A percentile compares a stretch with the other conserved stretches of the same genome.
Conservation (phyloP, 23 red algal genomes). For the Chondrus crispus region DNA sequence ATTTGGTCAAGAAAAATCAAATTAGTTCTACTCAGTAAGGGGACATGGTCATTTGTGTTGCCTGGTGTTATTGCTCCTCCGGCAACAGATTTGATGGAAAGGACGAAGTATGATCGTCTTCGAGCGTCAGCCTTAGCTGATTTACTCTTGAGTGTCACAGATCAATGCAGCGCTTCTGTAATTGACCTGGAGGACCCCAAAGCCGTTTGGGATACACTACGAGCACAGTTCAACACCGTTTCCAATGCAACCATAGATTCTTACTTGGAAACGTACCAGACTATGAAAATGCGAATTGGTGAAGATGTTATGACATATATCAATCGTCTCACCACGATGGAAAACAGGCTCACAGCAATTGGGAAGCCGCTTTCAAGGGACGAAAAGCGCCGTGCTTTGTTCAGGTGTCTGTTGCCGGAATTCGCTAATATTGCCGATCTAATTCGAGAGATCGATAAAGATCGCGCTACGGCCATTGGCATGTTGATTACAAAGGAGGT, state of each 20-base stretch:
- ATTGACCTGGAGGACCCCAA: not conserved
- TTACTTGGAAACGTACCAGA: not conserved
- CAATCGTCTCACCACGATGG: not conserved
- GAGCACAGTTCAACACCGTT: not conserved
- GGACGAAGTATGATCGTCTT: not conserved
- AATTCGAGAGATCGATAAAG: not conserved
- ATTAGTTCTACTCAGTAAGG: not conserved
- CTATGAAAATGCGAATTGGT: not conserved
- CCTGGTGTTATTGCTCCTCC: not conserved
- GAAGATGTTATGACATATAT: not conserved
- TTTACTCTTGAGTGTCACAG: not conserved
- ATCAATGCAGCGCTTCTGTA: not conserved
- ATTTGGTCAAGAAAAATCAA: not conserved
- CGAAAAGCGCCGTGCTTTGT: not conserved
- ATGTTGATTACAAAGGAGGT: not conserved
- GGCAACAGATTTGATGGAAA: not conserved
- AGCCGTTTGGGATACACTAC: not conserved
- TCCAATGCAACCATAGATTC: not conserved
- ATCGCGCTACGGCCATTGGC: not conserved
- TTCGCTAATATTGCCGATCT: not conserved
- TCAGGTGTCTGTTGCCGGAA: not conserved
- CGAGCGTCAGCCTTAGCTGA: not conserved
- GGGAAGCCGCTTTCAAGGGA: not conserved
- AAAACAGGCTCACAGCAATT: slow-evolving; percentile 2
- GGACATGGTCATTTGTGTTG: not conserved